Conservation (phyloP, 306 rosid species). For the Cicer yamashitae region DNA sequence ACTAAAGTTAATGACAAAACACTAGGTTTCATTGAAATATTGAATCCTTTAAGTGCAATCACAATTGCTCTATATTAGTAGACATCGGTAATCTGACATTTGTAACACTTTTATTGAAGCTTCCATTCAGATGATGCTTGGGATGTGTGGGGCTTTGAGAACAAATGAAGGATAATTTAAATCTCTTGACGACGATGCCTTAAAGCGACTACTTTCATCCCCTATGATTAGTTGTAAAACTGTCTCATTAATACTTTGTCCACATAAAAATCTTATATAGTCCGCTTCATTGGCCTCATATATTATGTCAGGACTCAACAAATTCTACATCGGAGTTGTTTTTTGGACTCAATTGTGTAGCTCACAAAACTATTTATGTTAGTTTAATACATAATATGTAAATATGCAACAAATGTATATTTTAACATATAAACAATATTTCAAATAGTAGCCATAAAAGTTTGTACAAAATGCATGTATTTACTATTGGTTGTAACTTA, state of each 20-base stretch:
- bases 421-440: no score
- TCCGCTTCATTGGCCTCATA: constrained; percentile 49
- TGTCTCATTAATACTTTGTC: constrained; percentile 44
- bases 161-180: constrained; percentile 63
- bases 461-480: no score
- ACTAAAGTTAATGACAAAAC: constrained; percentile 49
- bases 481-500: no score
- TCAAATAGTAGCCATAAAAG: no score
- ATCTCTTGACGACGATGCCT: constrained; percentile 27
- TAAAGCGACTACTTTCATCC: constrained; percentile 12
- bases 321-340: no score
- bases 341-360: no score
- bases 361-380: no score
- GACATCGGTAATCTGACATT: constrained; percentile 22
- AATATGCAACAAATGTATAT: no score
- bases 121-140: no score
- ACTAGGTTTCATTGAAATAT: constrained; percentile 48
- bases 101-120: no score
- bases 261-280: constrained; percentile 51
- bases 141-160: constrained; percentile 21
- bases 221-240: constrained; percentile 35
- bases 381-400: no score
- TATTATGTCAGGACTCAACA: constrained; percentile 44
- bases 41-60: constrained; percentile 42
- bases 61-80: constrained; percentile 47